phyloP scores from a whole-genome alignment of 345 rosid species.

The Pugionium dolabratum region DNA sequence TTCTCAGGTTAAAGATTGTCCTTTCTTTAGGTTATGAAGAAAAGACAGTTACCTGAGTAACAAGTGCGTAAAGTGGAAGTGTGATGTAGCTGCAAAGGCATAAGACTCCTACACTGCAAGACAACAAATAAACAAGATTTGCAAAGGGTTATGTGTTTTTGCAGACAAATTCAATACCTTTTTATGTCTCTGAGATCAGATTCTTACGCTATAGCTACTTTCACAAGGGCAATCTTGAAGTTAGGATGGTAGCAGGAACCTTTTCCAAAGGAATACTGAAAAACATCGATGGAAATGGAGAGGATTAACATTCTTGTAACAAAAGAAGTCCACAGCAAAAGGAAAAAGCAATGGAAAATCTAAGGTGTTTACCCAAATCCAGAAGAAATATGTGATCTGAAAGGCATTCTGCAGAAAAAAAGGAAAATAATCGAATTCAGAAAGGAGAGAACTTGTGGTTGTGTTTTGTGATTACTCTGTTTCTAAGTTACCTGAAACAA shows the following conservation, averaged over 20 bases:
- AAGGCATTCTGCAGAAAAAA: conserved; percentile 77
- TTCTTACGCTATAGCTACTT: conserved; percentile 72
- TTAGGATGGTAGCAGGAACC: conserved; percentile 74
- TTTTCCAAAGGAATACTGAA: conserved; percentile 74
- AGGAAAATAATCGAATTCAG: background rate
- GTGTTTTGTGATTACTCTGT: background rate
- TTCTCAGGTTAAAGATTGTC: background rate
- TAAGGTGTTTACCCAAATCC: conserved; percentile 76
- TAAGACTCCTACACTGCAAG: conserved; percentile 62
- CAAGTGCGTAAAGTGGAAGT: conserved; percentile 86
- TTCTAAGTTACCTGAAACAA: conserved; percentile 71
- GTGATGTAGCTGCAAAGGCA: conserved; percentile 88
- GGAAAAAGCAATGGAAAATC: background rate
- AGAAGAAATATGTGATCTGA: conserved; percentile 92
- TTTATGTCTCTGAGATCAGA: conserved; percentile 4
- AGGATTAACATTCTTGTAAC: conserved; percentile 5
- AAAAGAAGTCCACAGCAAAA: background rate
- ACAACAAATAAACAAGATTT: background rate
- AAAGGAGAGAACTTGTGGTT: background rate
- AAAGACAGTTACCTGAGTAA: conserved; percentile 69
- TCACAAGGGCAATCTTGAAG: conserved; percentile 53
- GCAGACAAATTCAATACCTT: background rate
- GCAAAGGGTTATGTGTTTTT: background rate
- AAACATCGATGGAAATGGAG: background rate
- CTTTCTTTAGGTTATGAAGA: background rate